Evolutionary conservation across 352 stramenopile genomes (phyloP), one percentile per base, ranked within the genome.

Genomic region (Phytopythium montanum): DNA sequence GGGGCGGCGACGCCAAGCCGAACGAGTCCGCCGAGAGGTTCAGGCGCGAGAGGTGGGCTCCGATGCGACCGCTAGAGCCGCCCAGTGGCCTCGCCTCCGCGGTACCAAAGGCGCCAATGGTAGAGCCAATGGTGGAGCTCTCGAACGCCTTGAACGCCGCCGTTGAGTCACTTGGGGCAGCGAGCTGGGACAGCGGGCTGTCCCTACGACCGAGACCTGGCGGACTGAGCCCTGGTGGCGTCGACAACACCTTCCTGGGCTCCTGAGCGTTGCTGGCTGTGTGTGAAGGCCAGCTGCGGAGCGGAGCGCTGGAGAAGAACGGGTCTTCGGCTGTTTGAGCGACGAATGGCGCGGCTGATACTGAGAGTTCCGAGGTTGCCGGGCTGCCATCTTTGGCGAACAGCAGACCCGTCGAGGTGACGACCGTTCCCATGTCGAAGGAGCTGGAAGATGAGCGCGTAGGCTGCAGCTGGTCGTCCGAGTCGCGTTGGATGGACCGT

Each of bases 21-120:
- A 76, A 81, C 34, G 71, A 52, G 28, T 65, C 58, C 0, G 60
- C 39, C 2, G 72, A 61, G 14, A 78, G 49, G 29, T 66, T 64
- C 31, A 79, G 54, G 21, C 46, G 65, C 12, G 69, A 54, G 10
- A 81, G 38, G 36, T 66, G 55, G 1, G 68, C 65, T 12, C 25
- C 41, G 14, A 84, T 62, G 19, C 55, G 76, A 10, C 67, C 26
- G 51, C 21, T 36, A 26, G 18, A 10, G 16, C 29, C 28, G 4
- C 31, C 50, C 12, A 56, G 23, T 10, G 28, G n/a, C 31, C 52
- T 48, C 26, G 52, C 21, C 3, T 46, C 21, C 3, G 38, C 14
- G 25, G 7, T 19, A 1, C 55, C 49, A 56, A 71, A 77, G 23
- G 66, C 55, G 44, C 65, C 64, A 10, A 66, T 55, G 3, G 39